These are phyloP conservation scores for Trifolium subterraneum DNA, from an alignment of 306 rosid species.

Conservation along the genomic window DNA sequence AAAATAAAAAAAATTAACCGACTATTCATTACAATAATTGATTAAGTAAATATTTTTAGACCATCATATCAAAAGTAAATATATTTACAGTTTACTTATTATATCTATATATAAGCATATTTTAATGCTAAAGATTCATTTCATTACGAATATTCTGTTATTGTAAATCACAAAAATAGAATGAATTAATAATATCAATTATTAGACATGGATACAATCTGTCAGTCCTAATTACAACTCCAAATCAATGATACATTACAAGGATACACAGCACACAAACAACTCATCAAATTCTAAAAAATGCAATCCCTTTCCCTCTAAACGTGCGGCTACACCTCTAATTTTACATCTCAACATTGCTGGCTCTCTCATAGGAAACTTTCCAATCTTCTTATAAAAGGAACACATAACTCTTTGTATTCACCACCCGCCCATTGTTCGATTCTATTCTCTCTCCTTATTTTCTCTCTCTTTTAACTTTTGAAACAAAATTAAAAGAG, in stretches of 20 bases:
- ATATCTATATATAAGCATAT: background rate
- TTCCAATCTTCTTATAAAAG: conserved; percentile 35
- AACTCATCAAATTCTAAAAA: background rate
- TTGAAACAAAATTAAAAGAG: background rate
- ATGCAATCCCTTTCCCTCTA: conserved; percentile 15
- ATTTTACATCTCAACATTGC: conserved; percentile 4
- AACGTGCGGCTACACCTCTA: conserved; percentile 45
- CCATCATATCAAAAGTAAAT: background rate
- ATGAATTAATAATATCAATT: background rate
- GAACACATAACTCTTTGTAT: background rate
- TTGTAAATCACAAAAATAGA: background rate
- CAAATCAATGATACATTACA: background rate
- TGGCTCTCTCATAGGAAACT: background rate
- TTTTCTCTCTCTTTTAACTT: background rate
- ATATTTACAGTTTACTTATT: background rate
- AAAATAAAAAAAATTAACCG: no score
- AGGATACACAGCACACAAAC: background rate
- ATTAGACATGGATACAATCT: conserved; percentile 29
- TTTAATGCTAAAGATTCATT: background rate
- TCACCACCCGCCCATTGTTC: conserved; percentile 31
- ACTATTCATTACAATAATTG: background rate
- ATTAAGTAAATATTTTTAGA: background rate
- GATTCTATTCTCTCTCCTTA: conserved; percentile 38
- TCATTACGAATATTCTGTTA: background rate
- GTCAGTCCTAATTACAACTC: conserved; percentile 3